Evolutionary conservation across 768 basidiomycete genomes (phyloP), one percentile per base, ranked within the genome.

Genomic region (Holtermannia corniformis): DNA sequence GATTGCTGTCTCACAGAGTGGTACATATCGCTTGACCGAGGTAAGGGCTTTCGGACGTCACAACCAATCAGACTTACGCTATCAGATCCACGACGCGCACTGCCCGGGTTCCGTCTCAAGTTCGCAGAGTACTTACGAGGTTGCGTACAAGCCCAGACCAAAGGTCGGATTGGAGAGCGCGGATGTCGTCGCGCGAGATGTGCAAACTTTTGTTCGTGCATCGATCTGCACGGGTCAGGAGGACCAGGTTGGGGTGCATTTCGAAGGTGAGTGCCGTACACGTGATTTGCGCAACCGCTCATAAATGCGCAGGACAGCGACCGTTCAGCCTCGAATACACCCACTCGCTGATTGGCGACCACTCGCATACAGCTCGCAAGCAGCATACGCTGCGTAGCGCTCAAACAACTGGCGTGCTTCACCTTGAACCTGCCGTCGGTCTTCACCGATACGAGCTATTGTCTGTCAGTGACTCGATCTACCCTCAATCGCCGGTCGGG

Each of bases 311-410:
- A 86, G 91, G 91, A 47, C 82, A 83, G 20, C 83, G 88, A n/a
- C 91, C 91, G 0, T 96, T 92, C 79, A 84, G 93, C 67, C 82
- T 93, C 57, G 84, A 81, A 79, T 95, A 92, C 72, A 86, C 87
- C 59, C 81, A 89, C 50, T 87, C 84, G 0, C 37, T 56, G 4
- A 23, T 55, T 56, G 3, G 50, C 53, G 22, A 58, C 61, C 12
- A 54, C 49, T 16, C 53, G 54, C 16, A 16, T 7, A 16, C 10
- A 7, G 16, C 7, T 7, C 10, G 32, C 7, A 7, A 37, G 10
- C 7, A 37, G 25, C 59, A 67, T 37, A 58, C 53, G 12, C 51
- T 70, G 22, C 67, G 67, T 45, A 44, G 37, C 13, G 67, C 70
- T 5, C 63, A 65, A 50, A 56, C 59, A 16, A 55, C 52, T 14